Evolutionary conservation across 129 eudicot species (phyloP).

Genomic region (Flaveria trinervia): DNA sequence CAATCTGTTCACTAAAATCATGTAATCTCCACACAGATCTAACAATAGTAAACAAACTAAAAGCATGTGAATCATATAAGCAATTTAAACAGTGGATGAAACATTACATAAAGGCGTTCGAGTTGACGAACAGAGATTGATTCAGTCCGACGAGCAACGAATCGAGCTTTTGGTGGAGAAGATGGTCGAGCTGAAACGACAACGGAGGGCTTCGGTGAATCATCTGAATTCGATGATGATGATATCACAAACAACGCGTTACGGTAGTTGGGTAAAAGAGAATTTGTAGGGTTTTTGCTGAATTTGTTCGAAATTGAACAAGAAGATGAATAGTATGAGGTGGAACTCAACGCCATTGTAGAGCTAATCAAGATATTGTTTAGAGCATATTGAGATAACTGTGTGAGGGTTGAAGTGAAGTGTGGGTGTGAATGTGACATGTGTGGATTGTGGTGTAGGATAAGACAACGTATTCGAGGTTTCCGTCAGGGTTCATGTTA

Average conservation of each 20-base stretch:
- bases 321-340: conserved; percentile 30
- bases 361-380: not conserved
- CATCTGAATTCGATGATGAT: conserved; percentile 35
- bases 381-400: conserved; percentile 21
- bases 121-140: conserved; percentile 68
- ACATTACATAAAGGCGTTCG: conserved; percentile 61
- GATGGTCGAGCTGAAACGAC: conserved; percentile 53
- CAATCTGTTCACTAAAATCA: not conserved
- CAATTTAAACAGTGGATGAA: not conserved
- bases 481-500: not conserved
- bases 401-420: conserved; percentile 5
- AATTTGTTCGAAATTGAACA: conserved; percentile 37
- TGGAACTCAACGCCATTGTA: conserved; percentile 46
- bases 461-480: conserved; percentile 22
- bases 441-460: conserved; percentile 44
- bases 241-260: conserved; percentile 28
- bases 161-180: conserved; percentile 68
- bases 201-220: conserved; percentile 36
- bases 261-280: conserved; percentile 18
- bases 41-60: not conserved
- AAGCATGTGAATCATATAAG: not conserved
- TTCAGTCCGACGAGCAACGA: conserved; percentile 70
- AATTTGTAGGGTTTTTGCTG: conserved; percentile 33
- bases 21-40: too few species aligned
- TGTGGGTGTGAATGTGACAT: not conserved